phyloP scores from a whole-genome alignment of 1,139 yeast genomes.

The Candida gigantensis region DNA sequence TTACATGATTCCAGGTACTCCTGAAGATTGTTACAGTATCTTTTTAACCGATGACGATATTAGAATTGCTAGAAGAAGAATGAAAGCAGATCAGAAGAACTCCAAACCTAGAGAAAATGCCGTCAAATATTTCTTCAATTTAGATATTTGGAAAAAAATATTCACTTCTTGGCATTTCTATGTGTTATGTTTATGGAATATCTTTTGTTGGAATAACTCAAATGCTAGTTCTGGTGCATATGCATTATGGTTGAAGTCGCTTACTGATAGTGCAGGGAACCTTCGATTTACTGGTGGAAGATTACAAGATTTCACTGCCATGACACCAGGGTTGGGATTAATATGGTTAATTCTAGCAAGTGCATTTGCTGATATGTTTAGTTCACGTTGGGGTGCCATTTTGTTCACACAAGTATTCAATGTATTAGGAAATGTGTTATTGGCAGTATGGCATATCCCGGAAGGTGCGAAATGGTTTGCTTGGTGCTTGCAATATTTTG shows the following conservation, averaged over 20 bases:
- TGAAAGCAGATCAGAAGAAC: conserved; percentile 44
- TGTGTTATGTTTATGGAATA: conserved; percentile 51
- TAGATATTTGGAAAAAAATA: conserved; percentile 49
- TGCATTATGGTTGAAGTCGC: conserved; percentile 46
- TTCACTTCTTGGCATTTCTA: conserved; percentile 59
- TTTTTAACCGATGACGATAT: conserved; percentile 66
- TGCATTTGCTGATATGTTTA: conserved; percentile 48
- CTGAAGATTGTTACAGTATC: conserved; percentile 56
- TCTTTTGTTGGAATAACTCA: conserved; percentile 64
- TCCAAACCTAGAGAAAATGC: conserved; percentile 30
- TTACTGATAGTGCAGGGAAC: conserved; percentile 26
- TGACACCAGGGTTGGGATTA: conserved; percentile 47
- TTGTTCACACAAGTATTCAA: conserved; percentile 52
- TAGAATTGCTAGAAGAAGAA: conserved; percentile 57
- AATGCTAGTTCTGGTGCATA: conserved; percentile 52
- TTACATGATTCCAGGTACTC: conserved; percentile 69
- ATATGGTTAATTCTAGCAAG: conserved; percentile 45
- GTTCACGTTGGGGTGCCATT: conserved; percentile 59
- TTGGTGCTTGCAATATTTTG: conserved; percentile 45
- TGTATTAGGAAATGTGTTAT: conserved; percentile 37
- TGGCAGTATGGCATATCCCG: conserved; percentile 50
- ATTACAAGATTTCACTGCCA: conserved; percentile 43
- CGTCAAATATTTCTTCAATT: conserved; percentile 31
- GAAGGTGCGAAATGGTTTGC: conserved; percentile 52
- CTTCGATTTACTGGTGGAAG: conserved; percentile 31